Base-by-base conservation (phyloP, 371 early-diverging fungal species). In the Mortierella polycephala region DNA sequence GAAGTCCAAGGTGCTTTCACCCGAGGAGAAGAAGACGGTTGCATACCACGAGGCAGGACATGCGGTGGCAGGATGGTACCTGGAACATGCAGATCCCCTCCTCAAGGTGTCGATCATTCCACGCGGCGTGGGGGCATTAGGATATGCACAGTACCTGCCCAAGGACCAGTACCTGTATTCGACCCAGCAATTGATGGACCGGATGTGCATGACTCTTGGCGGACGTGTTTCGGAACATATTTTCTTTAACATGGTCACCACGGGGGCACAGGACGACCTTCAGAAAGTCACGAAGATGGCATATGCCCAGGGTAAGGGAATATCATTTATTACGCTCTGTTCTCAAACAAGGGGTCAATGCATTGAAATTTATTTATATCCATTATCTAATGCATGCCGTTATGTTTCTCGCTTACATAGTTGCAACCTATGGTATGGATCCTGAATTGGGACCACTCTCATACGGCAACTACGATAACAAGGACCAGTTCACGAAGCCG, bases 21-120 rank as follows among this genome's bases (percentile, higher is more conserved):
- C 99, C 1, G 96, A 97, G 70, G 99, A 99, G 83, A 99, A 99
- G 92, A 96, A 93, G 86, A 97, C 95, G 8, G 99, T 99, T 20
- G 99, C 99, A n/a, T 97, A 99, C 82, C 99, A 99, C 81, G 99
- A 99, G 85, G 99, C 99, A 42, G 99, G 99, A 5, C 99, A 99
- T 76, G 99, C 99, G 45, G 96, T 99, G 41, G 96, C 94, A 30
- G 99, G 99, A 40, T 99, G 99, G 99, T 99, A 93, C 83, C 84
- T 99, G 74, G 88, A 96, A 69, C 92, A 97, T 67, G 97, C 98
- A 16, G 96, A 98, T 82, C 98, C 98, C 16, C 86, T 99, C 42
- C 88, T 99, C 67, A 98, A 99, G 88, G 98, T 98, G 1, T 96
- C 97, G 63, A 98, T 99, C 70, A 99, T 99, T 71, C 99, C 99